Percentiles rank a stretch among this genome's conserved stretches.
Conservation (phyloP, 2,329 filamentous ascomycete species). For the Exophiala calicioides region DNA sequence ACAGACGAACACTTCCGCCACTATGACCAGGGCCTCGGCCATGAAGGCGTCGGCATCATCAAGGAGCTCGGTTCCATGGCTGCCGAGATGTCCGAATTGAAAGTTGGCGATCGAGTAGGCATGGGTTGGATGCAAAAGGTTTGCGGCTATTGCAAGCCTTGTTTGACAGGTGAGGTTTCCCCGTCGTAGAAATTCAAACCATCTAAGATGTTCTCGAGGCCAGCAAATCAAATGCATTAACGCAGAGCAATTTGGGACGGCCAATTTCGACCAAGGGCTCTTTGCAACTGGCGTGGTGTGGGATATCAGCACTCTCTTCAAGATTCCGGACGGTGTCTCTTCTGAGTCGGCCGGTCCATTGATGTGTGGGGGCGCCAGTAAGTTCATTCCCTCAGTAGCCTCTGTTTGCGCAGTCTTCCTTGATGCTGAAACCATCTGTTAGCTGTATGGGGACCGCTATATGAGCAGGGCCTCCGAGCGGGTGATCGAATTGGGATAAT, state of each 20-base stretch:
- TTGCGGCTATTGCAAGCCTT: slow-evolving; percentile 27
- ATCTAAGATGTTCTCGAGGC: no score
- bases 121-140: slow-evolving; percentile 28
- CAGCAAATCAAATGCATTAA: slow-evolving; percentile 34
- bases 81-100: slow-evolving; percentile 18
- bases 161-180: slow-evolving; percentile 29
- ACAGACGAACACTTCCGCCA: slow-evolving; percentile 27
- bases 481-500: slow-evolving; percentile 62
- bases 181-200: no score
- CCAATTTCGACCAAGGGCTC: slow-evolving; percentile 25
- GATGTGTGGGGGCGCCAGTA: slow-evolving; percentile 27
- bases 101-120: slow-evolving; percentile 29
- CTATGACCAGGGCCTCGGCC: slow-evolving; percentile 28
- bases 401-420: neutral
- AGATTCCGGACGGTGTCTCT: slow-evolving; percentile 23
- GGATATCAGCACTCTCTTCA: slow-evolving; percentile 24
- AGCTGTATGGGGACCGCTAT: slow-evolving; percentile 27
- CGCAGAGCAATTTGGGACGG: slow-evolving; percentile 17
- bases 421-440: slow-evolving; percentile 5
- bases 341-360: slow-evolving; percentile 21
- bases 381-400: neutral
- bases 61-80: slow-evolving; percentile 28
- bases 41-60: slow-evolving; percentile 33
- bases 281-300: slow-evolving; percentile 29
- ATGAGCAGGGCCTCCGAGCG: slow-evolving; percentile 17